Evolutionary conservation across 1,284 basidiomycete genomes (phyloP), one percentile per base, ranked within the genome.

Genomic region (Pisolithus thermaeus): DNA sequence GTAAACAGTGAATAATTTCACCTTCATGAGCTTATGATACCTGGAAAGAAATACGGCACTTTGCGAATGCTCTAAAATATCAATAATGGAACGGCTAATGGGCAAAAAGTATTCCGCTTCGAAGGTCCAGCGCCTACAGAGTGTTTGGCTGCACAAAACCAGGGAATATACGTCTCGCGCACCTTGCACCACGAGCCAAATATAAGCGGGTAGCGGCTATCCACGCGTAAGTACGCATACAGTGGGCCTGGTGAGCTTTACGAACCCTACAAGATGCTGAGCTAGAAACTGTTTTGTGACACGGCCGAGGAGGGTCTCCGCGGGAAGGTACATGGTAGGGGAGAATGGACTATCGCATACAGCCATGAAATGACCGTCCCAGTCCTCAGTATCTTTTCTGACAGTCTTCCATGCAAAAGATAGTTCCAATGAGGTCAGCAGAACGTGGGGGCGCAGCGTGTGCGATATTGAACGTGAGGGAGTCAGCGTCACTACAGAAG

Each of bases 201-300:
- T 51, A 88, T 78, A 23, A 87, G 70, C 16, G 87, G 87, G 67
- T 88, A 88, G 3, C 81, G 79, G 59, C 87, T 89, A 56, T 38
- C 11, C 12, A 41, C n/a, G 39, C 52, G 54, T 50, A 52, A 55
- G 50, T 52, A 32, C 30, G 56, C 52, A 58, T 57, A 56, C 48
- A 56, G 47, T 39, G 32, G 51, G 44, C 35, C 7, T 42, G 41
- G 50, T 52, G 50, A 38, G 38, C 39, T 51, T 47, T 35, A 59
- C 71, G 27, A 56, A 85, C 87, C 73, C 78, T 46, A 83, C 77
- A 22, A 89, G 68, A 52, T 87, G 80, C 54, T 73, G 69, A 18
- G 67, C 76, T 25, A 80, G 71, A 56, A 87, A 79, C 51, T 77
- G 80, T 36, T 73, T 67, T 20, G 80, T 61, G 22, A 77, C 72